Evolutionary conservation across 345 rosid genomes (phyloP).

Genomic region (Rhodomyrtus tomentosa): DNA sequence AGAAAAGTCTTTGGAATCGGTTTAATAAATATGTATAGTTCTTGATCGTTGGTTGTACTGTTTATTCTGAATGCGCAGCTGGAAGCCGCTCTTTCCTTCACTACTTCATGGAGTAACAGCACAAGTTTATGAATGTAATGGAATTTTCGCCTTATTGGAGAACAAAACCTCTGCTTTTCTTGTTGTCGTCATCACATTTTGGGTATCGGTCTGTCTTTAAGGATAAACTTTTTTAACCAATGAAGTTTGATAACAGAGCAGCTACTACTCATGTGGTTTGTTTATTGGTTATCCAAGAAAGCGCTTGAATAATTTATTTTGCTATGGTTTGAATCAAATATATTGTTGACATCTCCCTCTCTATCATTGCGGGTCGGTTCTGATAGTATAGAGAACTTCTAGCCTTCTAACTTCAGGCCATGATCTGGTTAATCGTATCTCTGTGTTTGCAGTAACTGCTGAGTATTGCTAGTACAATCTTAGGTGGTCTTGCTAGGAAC

Average conservation of each 20-base stretch:
- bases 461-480: neutral
- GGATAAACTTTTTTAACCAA: neutral
- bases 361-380: neutral
- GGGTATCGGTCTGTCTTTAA: neutral
- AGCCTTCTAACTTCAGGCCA: neutral
- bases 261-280: neutral
- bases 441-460: neutral
- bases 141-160: neutral
- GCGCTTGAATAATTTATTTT: neutral
- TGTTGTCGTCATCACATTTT: neutral
- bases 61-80: neutral
- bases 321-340: neutral
- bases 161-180: neutral
- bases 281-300: neutral
- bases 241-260: neutral
- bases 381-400: neutral
- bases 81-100: neutral
- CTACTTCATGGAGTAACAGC: neutral
- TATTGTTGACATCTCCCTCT: neutral
- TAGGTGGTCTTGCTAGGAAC: neutral
- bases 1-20: neutral
- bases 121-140: neutral
- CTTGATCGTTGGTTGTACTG: neutral
- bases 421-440: neutral
- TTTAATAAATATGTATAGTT: neutral